phyloP scores from a whole-genome alignment of 345 rosid genomes.

The Eucalyptus grandis region DNA sequence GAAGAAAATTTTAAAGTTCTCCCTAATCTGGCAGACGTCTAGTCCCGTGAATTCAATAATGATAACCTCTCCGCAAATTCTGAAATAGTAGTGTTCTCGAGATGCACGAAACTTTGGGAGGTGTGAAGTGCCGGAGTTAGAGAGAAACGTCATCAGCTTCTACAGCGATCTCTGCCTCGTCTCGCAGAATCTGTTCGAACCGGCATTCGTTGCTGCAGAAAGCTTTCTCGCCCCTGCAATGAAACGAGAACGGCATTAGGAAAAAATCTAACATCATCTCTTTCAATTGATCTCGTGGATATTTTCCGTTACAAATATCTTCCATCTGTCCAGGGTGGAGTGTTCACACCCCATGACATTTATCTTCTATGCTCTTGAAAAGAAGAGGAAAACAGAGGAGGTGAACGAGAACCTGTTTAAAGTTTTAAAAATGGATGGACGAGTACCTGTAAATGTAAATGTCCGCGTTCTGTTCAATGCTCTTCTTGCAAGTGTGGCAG shows the following conservation, averaged over 20 bases:
- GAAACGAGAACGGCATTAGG: background rate
- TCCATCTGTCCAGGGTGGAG: background rate
- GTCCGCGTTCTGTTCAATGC: slow-evolving; percentile 42
- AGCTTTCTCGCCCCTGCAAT: slow-evolving; percentile 75
- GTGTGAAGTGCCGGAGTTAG: background rate
- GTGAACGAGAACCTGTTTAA: background rate
- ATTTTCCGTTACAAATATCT: background rate
- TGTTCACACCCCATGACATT: background rate
- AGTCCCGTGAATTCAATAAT: background rate
- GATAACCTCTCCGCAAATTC: background rate
- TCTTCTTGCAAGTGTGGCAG: slow-evolving; percentile 70
- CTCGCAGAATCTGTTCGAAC: slow-evolving; percentile 56
- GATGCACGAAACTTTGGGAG: background rate
- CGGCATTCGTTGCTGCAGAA: slow-evolving; percentile 82
- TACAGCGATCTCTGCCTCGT: slow-evolving; percentile 20
- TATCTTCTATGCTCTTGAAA: background rate
- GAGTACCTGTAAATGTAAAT: slow-evolving; percentile 72
- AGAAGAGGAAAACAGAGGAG: background rate
- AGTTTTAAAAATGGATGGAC: background rate
- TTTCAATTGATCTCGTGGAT: background rate
- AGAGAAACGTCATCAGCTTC: background rate
- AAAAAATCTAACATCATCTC: background rate
- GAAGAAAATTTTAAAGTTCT: background rate
- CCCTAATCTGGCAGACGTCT: background rate
- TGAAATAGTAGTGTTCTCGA: background rate